Percentiles rank a stretch among this genome's conserved stretches.
phyloP scores from a whole-genome alignment of 2,329 filamentous ascomycete genomes.

The Penicillium aurantiogriseum region DNA sequence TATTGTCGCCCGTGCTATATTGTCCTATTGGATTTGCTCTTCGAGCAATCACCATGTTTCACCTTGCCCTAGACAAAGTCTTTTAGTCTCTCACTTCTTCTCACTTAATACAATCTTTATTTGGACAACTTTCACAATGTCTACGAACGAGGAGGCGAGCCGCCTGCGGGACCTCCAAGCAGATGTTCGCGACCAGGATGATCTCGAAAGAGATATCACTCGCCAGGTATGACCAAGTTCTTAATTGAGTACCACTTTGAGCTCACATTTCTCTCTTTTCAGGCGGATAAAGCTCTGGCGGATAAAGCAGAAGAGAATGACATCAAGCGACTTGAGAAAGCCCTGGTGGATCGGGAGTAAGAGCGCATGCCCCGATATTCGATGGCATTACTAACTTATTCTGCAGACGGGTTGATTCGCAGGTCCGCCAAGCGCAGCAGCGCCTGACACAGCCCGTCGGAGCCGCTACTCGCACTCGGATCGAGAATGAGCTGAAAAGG shows the following conservation, averaged over 20 bases:
- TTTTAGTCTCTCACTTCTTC: not conserved
- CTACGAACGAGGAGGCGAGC: slow-evolving; percentile 54
- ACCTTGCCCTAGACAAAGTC: not conserved
- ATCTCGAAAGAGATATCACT: slow-evolving; percentile 82
- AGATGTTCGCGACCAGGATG: slow-evolving; percentile 78
- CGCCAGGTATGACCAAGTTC: slow-evolving; percentile 46
- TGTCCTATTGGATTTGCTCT: slow-evolving; percentile 1
- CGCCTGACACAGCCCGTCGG: slow-evolving; percentile 57
- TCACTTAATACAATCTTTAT: slow-evolving; percentile 4
- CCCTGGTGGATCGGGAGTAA: slow-evolving; percentile 49
- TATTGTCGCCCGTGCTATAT: not conserved
- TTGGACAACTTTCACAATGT: slow-evolving; percentile 4
- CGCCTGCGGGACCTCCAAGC: slow-evolving; percentile 63
- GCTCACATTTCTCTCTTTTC: not conserved
- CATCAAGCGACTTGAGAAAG: slow-evolving; percentile 61
- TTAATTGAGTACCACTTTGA: not conserved
- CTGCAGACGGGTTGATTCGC: slow-evolving; percentile 60
- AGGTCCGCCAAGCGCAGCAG: slow-evolving; percentile 60
- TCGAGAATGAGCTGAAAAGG: slow-evolving; percentile 59
- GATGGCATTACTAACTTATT: slow-evolving; percentile 1
- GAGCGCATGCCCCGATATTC: not conserved
- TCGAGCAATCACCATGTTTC: not conserved
- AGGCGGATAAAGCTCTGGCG: slow-evolving; percentile 59
- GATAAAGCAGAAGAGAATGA: slow-evolving; percentile 65
- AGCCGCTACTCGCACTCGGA: slow-evolving; percentile 48